Evolutionary conservation across 2,329 filamentous ascomycete species (phyloP), one percentile per base, ranked within the genome.

Genomic region (Colletotrichum tropicale): DNA sequence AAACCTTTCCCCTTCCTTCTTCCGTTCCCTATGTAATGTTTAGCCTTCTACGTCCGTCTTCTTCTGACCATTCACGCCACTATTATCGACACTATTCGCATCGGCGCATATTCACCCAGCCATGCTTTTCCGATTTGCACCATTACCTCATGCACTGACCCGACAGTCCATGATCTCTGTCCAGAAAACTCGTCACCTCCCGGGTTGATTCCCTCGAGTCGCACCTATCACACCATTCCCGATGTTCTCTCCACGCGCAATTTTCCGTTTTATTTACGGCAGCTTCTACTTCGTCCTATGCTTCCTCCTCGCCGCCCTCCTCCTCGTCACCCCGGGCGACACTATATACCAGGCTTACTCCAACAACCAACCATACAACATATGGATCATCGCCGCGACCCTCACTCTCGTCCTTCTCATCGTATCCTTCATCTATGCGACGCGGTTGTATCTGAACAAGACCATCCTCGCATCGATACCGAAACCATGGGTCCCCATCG

Each of bases 371-470:
- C 87, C 92, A 66, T 94, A 94, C 84, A 97, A 98, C 84, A 91
- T 98, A 81, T 94, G 97, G 86, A 93, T 97, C 81, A 91, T 98
- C 79, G 91, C 91, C 70, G 92, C 94, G 75, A 90, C 91, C 80
- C 98, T 98, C 82, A 85, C 96, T 72, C 86, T 95, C 64, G 95
- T 95, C 16, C 87, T 94, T 61, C 77, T 94, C 61, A 86, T 96
- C 69, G 91, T 95, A 58, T 84, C 91, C 60, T 92, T 98, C 80
- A 91, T 98, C 80, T 98, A 98, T 83, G 90, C 93, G 71, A 91
- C 93, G 69, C 90, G 97, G n/a, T 90, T 98, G 24, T 98, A 96
- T 85, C 95, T 96, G 69, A 98, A 95, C 81, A 92, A 95, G 77
- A 94, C 90, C 61, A 92, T 94, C 10, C 89, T 98, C 10, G 91